These are phyloP conservation scores for Boletus nobilissimus DNA, from an alignment of 1,284 basidiomycete species.

Conservation along the genomic window DNA sequence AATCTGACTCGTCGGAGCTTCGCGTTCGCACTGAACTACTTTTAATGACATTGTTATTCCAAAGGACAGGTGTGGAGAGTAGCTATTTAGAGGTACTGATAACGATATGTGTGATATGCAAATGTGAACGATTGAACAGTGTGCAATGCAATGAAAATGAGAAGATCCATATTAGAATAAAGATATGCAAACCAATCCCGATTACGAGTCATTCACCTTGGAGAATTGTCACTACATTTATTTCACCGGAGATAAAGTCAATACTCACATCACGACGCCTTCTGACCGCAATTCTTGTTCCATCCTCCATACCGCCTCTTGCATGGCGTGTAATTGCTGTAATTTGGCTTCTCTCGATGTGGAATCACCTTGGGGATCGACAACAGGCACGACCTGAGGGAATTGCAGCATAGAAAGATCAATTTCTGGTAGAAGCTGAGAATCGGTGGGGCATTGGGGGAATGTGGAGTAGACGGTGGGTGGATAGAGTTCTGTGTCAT, in stretches of 20 bases:
- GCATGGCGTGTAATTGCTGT: constrained; percentile 38
- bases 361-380: constrained; percentile 2
- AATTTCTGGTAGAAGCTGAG: constrained; percentile 35
- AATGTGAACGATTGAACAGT: not conserved
- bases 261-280: constrained; percentile 32
- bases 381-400: constrained; percentile 15
- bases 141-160: not conserved
- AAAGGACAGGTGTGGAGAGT: not conserved
- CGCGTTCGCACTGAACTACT: not conserved
- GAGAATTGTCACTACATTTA: not conserved
- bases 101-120: not conserved
- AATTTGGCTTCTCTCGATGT: constrained; percentile 33
- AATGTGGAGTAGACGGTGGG: constrained; percentile 14
- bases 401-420: constrained; percentile 42
- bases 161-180: constrained; percentile 38
- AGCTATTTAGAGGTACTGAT: not conserved
- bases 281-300: constrained; percentile 42
- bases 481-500: not conserved
- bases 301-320: constrained; percentile 42
- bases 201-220: constrained; percentile 21
- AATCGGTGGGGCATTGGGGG: not conserved
- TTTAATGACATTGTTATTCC: constrained; percentile 12
- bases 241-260: not conserved
- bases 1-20: not conserved
- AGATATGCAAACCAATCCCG: constrained; percentile 14